Evolutionary conservation across 345 rosid genomes (phyloP).

Genomic region (Gynandropsis gynandra): DNA sequence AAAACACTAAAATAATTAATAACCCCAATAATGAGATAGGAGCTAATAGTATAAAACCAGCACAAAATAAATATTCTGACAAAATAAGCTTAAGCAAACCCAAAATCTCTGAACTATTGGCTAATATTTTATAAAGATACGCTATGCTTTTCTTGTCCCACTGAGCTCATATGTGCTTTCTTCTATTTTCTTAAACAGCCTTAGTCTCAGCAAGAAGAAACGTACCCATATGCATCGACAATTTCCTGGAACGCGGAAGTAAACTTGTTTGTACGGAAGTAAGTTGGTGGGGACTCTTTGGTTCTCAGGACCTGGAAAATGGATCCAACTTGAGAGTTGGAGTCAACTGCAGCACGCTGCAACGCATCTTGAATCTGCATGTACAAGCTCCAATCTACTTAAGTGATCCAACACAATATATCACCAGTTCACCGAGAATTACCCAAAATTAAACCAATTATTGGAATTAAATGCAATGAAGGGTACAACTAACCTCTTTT

Average conservation of each 20-base stretch:
- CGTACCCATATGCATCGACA: constrained; percentile 97
- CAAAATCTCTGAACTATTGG: neutral
- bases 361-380: constrained; percentile 93
- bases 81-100: neutral
- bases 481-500: constrained; percentile 48
- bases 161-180: neutral
- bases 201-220: constrained; percentile 13
- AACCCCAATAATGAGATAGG: neutral
- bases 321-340: constrained; percentile 93
- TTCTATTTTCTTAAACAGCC: constrained; percentile 1
- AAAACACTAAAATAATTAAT: neutral
- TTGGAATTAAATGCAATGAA: constrained; percentile 11
- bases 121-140: neutral
- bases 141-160: neutral
- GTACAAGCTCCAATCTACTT: constrained; percentile 21
- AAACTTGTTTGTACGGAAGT: constrained; percentile 82
- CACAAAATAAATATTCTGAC: neutral
- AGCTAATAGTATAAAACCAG: constrained; percentile 2
- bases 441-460: neutral
- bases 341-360: constrained; percentile 80
- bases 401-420: constrained; percentile 11
- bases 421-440: constrained; percentile 7
- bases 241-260: constrained; percentile 90
- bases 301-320: constrained; percentile 79
- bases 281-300: constrained; percentile 88